Percentiles rank a stretch among this genome's conserved stretches.
These are phyloP conservation scores for Nemania sp. DNA, from an alignment of 2,329 filamentous ascomycete genomes.

Conservation along the genomic window DNA sequence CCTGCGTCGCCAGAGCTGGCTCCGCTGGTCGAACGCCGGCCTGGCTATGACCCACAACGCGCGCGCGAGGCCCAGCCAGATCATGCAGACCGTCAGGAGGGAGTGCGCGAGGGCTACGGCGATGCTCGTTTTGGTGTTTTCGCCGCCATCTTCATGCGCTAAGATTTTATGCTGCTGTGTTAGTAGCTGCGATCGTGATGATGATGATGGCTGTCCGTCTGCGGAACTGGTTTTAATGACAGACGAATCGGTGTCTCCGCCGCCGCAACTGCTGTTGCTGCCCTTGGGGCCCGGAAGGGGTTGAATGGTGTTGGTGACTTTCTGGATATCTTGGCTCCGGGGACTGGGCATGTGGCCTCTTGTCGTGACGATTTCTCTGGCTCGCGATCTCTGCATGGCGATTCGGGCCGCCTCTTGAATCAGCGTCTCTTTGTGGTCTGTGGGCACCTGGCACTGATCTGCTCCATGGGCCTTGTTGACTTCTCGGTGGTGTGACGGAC, in stretches of 20 bases:
- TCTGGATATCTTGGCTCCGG: constrained; percentile 19
- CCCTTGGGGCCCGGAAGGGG: constrained; percentile 1
- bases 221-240: constrained; percentile 13
- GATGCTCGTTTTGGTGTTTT: not conserved
- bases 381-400: constrained; percentile 34
- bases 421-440: constrained; percentile 26
- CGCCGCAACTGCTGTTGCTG: constrained; percentile 27
- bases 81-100: constrained; percentile 19
- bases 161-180: no score
- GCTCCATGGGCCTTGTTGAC: not conserved
- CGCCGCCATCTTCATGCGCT: no score
- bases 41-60: constrained; percentile 34
- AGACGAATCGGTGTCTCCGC: constrained; percentile 33
- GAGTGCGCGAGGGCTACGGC: constrained; percentile 12
- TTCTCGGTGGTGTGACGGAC: not conserved
- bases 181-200: not conserved
- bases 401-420: constrained; percentile 36
- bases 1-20: constrained; percentile 34
- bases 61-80: constrained; percentile 28
- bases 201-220: not conserved
- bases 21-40: constrained; percentile 36
- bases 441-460: constrained; percentile 15
- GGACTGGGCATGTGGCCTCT: constrained; percentile 21
- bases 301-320: constrained; percentile 8
- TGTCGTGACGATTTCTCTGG: constrained; percentile 24